Evolutionary conservation across 345 rosid genomes (phyloP).

Genomic region (Euphorbia lathyris): DNA sequence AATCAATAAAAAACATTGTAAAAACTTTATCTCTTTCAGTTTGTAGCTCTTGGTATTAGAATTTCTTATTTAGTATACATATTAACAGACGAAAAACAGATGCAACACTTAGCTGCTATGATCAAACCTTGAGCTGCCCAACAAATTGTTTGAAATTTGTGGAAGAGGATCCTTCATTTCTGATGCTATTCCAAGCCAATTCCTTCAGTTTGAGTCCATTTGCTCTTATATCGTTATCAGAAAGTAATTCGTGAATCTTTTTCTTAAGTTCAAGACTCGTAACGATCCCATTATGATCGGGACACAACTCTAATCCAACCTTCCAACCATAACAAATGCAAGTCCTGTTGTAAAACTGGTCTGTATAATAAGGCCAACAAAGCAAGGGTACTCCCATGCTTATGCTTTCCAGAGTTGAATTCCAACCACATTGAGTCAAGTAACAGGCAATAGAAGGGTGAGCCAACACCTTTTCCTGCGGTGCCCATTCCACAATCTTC

Average conservation of each 20-base stretch:
- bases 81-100: too few species aligned
- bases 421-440: conserved; percentile 16
- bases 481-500: conserved; percentile 10
- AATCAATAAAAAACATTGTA: too few species aligned
- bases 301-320: not conserved
- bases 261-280: conserved; percentile 2
- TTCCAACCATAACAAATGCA: conserved; percentile 17
- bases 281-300: conserved; percentile 4
- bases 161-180: conserved; percentile 4
- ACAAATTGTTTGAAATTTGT: conserved; percentile 4
- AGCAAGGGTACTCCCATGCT: conserved; percentile 13
- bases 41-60: too few species aligned
- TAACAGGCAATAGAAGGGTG: conserved; percentile 16
- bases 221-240: not conserved
- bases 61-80: too few species aligned
- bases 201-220: conserved; percentile 1
- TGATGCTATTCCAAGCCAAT: conserved; percentile 8
- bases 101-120: not conserved
- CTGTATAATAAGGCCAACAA: conserved; percentile 10
- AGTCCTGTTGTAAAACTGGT: conserved; percentile 6
- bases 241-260: conserved; percentile 8
- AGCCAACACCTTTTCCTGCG: conserved; percentile 18
- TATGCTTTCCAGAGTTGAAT: conserved; percentile 8
- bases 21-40: too few species aligned
- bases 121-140: conserved; percentile 2